A percentile compares a stretch with the other conserved stretches of the same genome.
Evolutionary conservation across 768 basidiomycete genomes (phyloP).

Genomic region (Amanita pseudoporphyria): DNA sequence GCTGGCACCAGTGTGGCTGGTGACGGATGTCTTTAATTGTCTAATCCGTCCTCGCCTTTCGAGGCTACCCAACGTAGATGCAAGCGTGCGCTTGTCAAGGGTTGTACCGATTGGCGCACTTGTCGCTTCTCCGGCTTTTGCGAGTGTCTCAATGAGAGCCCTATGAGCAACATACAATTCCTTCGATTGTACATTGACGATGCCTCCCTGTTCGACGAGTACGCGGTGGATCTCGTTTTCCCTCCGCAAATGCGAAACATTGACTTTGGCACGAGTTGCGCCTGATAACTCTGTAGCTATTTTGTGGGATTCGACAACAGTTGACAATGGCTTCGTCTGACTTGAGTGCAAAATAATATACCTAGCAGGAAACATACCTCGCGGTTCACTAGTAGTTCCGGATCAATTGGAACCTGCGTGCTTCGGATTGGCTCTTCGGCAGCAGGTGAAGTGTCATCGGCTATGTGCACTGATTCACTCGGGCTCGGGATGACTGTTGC

Average conservation of each 20-base stretch:
- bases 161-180: conserved; percentile 64
- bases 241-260: conserved; percentile 69
- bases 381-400: conserved; percentile 9
- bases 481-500: background rate
- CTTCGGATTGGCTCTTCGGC: background rate
- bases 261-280: conserved; percentile 31
- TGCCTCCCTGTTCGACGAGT: conserved; percentile 56
- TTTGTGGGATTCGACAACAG: background rate
- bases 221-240: conserved; percentile 72
- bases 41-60: conserved; percentile 62
- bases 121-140: conserved; percentile 52
- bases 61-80: conserved; percentile 46
- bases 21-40: conserved; percentile 55
- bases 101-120: conserved; percentile 62
- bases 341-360: background rate
- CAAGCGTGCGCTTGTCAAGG: conserved; percentile 67
- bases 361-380: background rate
- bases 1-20: conserved; percentile 46
- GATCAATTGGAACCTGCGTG: conserved; percentile 11
- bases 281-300: background rate
- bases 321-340: background rate
- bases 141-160: conserved; percentile 47
- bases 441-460: background rate
- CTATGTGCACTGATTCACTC: background rate
- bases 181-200: conserved; percentile 54